phyloP scores from a whole-genome alignment of 1,139 yeast species.

The Taphrina sp. region DNA sequence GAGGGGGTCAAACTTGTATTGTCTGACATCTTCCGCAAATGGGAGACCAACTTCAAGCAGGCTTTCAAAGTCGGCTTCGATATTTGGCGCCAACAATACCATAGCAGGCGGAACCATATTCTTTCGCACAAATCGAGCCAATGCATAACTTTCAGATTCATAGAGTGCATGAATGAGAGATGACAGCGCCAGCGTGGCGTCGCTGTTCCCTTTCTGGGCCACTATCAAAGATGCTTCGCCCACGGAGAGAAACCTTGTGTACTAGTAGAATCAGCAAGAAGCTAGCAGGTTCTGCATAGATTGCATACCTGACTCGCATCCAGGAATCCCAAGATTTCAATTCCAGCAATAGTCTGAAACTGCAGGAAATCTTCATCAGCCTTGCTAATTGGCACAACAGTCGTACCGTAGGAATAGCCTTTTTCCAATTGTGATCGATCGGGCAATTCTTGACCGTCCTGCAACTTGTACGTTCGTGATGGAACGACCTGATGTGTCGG shows the following conservation, averaged over 20 bases:
- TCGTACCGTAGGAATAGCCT: constrained; percentile 71
- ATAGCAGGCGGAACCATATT: constrained; percentile 53
- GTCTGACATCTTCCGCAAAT: constrained; percentile 71
- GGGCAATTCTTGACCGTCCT: constrained; percentile 40
- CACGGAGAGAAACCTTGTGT: constrained; percentile 55
- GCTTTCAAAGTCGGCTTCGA: constrained; percentile 42
- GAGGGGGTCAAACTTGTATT: constrained; percentile 59
- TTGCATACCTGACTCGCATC: constrained; percentile 32
- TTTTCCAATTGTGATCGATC: constrained; percentile 44
- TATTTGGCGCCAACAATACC: constrained; percentile 58
- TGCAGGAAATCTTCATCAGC: constrained; percentile 50
- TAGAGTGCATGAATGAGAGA: constrained; percentile 58
- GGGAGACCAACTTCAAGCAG: constrained; percentile 54
- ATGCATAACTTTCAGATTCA: constrained; percentile 52
- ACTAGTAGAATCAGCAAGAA: not conserved
- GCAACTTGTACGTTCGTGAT: constrained; percentile 30
- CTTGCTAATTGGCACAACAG: constrained; percentile 53
- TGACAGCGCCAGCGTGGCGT: constrained; percentile 52
- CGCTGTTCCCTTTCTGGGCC: constrained; percentile 47
- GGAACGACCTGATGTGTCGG: constrained; percentile 17
- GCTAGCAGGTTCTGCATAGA: not conserved
- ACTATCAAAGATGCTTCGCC: constrained; percentile 61
- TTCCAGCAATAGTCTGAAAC: constrained; percentile 51
- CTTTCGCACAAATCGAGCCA: constrained; percentile 62
- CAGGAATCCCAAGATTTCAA: constrained; percentile 67